Percentiles rank a stretch among this genome's conserved stretches.
phyloP scores from a whole-genome alignment of 805 yeast genomes.

The Schwanniomyces sp. region DNA sequence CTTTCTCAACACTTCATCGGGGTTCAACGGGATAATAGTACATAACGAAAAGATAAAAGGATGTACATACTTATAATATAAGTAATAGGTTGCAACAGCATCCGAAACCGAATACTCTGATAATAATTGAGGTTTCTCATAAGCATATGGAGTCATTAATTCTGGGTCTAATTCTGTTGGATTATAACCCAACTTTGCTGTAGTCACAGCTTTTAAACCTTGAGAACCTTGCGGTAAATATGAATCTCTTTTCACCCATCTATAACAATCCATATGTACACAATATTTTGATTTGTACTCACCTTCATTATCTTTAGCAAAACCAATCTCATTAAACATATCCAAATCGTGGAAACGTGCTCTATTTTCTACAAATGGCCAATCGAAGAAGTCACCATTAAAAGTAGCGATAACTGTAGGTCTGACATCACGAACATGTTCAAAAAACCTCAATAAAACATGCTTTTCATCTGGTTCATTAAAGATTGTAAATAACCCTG shows the following conservation, averaged over 20 bases:
- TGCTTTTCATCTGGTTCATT: constrained; percentile 86
- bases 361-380: constrained; percentile 96
- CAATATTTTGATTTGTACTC: constrained; percentile 92
- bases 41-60: constrained; percentile 95
- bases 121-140: constrained; percentile 84
- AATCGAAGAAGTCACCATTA: constrained; percentile 98
- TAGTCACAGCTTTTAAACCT: constrained; percentile 96
- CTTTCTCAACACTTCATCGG: constrained; percentile 92
- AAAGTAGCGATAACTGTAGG: constrained; percentile 98
- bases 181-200: constrained; percentile 91
- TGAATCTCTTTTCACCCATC: constrained; percentile 98
- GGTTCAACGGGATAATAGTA: constrained; percentile 92
- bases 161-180: constrained; percentile 98
- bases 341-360: constrained; percentile 80
- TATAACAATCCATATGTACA: constrained; percentile 93
- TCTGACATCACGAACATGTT: constrained; percentile 79
- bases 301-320: constrained; percentile 82
- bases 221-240: constrained; percentile 98
- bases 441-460: constrained; percentile 74
- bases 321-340: constrained; percentile 93
- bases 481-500: constrained; percentile 84
- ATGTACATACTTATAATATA: constrained; percentile 94
- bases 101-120: constrained; percentile 99
- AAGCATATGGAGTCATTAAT: constrained; percentile 96
- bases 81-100: constrained; percentile 97